These are phyloP conservation scores for Lasiosphaeriaceae sp. DNA, from an alignment of 495 filamentous ascomycete species.

Conservation along the genomic window DNA sequence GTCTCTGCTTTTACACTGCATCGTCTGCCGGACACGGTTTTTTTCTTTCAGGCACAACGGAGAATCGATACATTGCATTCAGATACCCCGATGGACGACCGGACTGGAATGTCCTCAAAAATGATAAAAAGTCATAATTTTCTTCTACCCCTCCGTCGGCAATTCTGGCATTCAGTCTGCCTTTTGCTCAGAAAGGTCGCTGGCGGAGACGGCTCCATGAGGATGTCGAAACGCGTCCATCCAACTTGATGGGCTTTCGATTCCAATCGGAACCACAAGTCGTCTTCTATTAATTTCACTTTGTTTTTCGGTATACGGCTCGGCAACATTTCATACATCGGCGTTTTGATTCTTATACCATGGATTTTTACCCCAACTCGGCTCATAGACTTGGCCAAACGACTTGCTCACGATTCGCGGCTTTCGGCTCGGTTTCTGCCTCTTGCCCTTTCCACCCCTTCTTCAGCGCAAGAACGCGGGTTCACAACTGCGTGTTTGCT, in stretches of 20 bases:
- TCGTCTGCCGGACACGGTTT: constrained; percentile 15
- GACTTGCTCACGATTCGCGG: constrained; percentile 8
- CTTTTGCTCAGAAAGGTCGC: background rate
- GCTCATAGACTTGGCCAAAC: constrained; percentile 31
- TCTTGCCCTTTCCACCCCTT: background rate
- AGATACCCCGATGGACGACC: constrained; percentile 32
- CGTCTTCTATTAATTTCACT: constrained; percentile 23
- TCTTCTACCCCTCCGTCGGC: background rate
- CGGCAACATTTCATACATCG: constrained; percentile 27
- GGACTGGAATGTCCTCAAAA: constrained; percentile 11
- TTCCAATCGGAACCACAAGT: constrained; percentile 3
- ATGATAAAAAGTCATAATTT: constrained; percentile 8
- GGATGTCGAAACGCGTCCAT: background rate
- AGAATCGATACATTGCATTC: constrained; percentile 38
- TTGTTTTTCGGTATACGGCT: constrained; percentile 31
- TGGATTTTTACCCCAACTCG: constrained; percentile 14
- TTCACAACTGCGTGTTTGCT: background rate
- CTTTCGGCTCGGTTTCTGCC: background rate
- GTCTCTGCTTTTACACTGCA: constrained; percentile 20
- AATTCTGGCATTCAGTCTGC: background rate
- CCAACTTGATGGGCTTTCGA: background rate
- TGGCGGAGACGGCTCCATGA: background rate
- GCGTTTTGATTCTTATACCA: constrained; percentile 30
- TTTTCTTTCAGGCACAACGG: constrained; percentile 23
- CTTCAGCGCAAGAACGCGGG: no score